A percentile compares a stretch with the other conserved stretches of the same genome.
Conservation (phyloP, 2,329 filamentous ascomycete genomes). For the Phialophora verrucosa region DNA sequence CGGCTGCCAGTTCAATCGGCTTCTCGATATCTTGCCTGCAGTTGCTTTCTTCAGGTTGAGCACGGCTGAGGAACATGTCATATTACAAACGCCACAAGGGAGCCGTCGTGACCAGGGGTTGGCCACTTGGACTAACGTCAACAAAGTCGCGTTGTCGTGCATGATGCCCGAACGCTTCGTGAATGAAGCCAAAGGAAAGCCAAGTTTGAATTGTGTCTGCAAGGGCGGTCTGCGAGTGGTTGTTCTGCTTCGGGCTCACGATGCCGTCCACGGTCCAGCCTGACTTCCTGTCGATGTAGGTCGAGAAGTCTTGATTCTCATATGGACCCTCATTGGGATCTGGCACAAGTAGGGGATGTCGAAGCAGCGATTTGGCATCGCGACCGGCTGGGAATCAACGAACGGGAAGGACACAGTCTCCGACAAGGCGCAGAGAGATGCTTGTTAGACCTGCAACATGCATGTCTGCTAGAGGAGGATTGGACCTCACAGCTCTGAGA, state of each 20-base stretch:
- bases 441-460: background rate
- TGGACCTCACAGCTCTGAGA: background rate
- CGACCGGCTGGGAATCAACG: background rate
- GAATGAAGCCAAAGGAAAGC: constrained; percentile 10
- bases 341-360: constrained; percentile 5
- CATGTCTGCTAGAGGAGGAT: background rate
- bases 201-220: constrained; percentile 8
- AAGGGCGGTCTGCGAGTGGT: background rate
- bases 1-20: constrained; percentile 11
- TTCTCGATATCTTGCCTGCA: background rate
- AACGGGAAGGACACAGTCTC: background rate
- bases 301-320: constrained; percentile 1
- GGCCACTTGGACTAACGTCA: background rate
- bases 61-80: background rate
- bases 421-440: no score
- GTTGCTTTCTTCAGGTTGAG: background rate
- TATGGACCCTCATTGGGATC: background rate
- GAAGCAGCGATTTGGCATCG: constrained; percentile 10
- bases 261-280: constrained; percentile 6
- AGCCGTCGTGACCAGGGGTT: background rate
- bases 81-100: background rate
- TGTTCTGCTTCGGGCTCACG: background rate
- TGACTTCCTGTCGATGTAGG: constrained; percentile 6
- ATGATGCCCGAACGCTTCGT: constrained; percentile 3
- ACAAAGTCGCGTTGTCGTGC: constrained; percentile 1